These are phyloP conservation scores for Beauveria pseudobassiana DNA, from an alignment of 2,329 filamentous ascomycete genomes.

Conservation along the genomic window DNA sequence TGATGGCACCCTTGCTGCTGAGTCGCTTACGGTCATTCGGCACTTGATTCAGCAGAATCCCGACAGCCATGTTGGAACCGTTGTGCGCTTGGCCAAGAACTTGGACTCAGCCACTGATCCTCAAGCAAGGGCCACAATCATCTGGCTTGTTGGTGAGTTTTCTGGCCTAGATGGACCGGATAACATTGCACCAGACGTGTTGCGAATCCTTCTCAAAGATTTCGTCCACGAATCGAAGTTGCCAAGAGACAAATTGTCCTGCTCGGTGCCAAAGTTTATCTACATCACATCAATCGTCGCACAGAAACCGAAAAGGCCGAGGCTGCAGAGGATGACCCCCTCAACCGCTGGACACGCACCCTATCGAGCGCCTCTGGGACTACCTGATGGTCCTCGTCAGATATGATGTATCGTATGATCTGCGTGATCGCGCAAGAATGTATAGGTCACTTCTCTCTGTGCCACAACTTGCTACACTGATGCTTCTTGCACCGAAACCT, in stretches of 20 bases:
- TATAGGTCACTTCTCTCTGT: constrained; percentile 78
- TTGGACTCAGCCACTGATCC: constrained; percentile 83
- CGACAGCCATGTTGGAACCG: constrained; percentile 70
- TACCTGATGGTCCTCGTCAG: constrained; percentile 79
- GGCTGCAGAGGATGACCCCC: constrained; percentile 25
- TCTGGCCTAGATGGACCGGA: constrained; percentile 71
- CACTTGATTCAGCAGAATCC: constrained; percentile 93
- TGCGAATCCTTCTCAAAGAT: constrained; percentile 78
- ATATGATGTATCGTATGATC: constrained; percentile 91
- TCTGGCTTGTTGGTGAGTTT: constrained; percentile 96
- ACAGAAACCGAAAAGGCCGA: constrained; percentile 33
- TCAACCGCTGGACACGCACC: constrained; percentile 41
- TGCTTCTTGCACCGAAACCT: constrained; percentile 89
- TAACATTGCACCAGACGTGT: constrained; percentile 87
- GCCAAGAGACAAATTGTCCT: constrained; percentile 89
- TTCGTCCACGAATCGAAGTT: constrained; percentile 75
- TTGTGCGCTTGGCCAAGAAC: constrained; percentile 82
- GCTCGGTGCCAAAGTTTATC: constrained; percentile 91
- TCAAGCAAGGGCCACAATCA: constrained; percentile 84
- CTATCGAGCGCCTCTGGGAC: constrained; percentile 71
- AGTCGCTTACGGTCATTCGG: constrained; percentile 88
- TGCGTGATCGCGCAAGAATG: constrained; percentile 82
- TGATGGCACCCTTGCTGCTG: constrained; percentile 81
- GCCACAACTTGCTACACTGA: constrained; percentile 80
- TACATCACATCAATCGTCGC: constrained; percentile 72